Evolutionary conservation across 345 rosid species (phyloP), one percentile per base, ranked within the genome.

Genomic region (Raphanus raphanistrum): DNA sequence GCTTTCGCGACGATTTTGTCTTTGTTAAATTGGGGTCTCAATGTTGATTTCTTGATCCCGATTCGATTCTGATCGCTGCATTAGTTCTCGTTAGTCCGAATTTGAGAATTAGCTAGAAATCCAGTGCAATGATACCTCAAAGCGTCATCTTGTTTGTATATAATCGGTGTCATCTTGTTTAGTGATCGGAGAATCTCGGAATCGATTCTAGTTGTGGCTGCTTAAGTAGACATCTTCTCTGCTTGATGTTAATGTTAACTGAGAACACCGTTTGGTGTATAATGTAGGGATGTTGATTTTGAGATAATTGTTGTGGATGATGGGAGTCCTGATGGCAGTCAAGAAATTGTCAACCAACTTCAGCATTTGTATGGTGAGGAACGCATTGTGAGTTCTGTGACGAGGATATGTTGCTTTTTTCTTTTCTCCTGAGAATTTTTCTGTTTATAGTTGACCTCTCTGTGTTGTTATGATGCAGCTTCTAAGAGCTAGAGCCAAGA

Each of bases 271-370:
- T 28, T 31, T 79, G 7, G 61, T 70, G 63, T 2, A 38, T 80
- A 72, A 17, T 76, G 17, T 50, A 91, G 97, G 81, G 90, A 88
- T 85, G 90, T 88, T 29, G 91, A 95, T 74, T 92, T 91, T 68
- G 98, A 95, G 83, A 85, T 91, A 38, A 89, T 92, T 70, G 84
- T 95, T 63, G 99, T 95, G 78, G 99, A 95, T 68, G 99, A 92
- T 79, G 97, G 98, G 81, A 95, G 99, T 71, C 99, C 97, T 25
- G 99, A 92, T 76, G 99, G 92, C 50, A 94, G 98, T 16, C 98
- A 95, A 66, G 98, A 91, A 68, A 73, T 92, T 68, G 92, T 92
- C 25, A 88, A 83, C 71, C 94, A 95, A 63, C 80, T 95, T 72
- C 98, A 92, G 82, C 82, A 86, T 31, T 82, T 91, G 66, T 95